phyloP scores from a whole-genome alignment of 306 rosid species.

The Trifolium subterraneum region DNA sequence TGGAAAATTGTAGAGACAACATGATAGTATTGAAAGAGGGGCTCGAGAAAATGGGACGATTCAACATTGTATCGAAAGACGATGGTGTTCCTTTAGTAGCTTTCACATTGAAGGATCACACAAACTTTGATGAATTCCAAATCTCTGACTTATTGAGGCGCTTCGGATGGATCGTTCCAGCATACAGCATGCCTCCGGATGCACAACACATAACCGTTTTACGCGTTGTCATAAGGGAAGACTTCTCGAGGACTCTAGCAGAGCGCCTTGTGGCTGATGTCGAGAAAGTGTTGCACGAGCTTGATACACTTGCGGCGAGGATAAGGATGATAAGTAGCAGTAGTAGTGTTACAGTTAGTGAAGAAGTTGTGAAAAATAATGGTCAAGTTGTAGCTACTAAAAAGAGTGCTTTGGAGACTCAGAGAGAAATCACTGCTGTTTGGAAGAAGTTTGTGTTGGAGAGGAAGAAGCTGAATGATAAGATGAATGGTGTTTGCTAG shows the following conservation, averaged over 20 bases:
- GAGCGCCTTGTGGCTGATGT: conserved; percentile 82
- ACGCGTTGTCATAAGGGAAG: conserved; percentile 89
- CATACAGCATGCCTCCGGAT: conserved; percentile 91
- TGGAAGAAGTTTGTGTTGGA: conserved; percentile 84
- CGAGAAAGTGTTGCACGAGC: conserved; percentile 74
- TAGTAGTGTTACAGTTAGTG: conserved; percentile 23
- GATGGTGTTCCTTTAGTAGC: conserved; percentile 92
- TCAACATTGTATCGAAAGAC: conserved; percentile 78
- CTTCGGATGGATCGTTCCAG: conserved; percentile 94
- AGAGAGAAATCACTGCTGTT: conserved; percentile 71
- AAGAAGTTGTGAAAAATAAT: conserved; percentile 21
- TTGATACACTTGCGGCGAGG: conserved; percentile 65
- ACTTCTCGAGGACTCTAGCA: conserved; percentile 84
- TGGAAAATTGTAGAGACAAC: conserved; percentile 91
- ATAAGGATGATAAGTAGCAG: conserved; percentile 30
- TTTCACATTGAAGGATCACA: conserved; percentile 71
- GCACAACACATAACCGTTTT: conserved; percentile 83
- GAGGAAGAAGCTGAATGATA: conserved; percentile 76
- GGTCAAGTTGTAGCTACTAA: conserved; percentile 43
- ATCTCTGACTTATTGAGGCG: conserved; percentile 73
- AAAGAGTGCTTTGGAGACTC: conserved; percentile 64
- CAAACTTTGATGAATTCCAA: conserved; percentile 71
- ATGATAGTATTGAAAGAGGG: conserved; percentile 83
- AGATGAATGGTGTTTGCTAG: conserved; percentile 75
- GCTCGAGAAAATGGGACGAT: conserved; percentile 68